Percentiles rank a stretch among this genome's conserved stretches.
phyloP scores from a whole-genome alignment of 2,329 filamentous ascomycete genomes.

The Botrytis elliptica region DNA sequence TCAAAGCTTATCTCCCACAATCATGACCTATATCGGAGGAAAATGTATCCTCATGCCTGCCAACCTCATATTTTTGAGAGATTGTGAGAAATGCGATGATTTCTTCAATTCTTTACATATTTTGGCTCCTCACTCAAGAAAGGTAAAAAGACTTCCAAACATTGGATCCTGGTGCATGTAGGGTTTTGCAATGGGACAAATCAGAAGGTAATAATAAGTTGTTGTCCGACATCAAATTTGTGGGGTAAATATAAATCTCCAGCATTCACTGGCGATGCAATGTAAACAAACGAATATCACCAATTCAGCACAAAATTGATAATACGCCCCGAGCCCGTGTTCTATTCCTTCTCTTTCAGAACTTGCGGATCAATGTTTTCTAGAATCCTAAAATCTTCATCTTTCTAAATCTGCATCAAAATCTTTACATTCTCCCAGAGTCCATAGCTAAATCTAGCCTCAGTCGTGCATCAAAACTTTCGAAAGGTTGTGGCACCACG shows the following conservation, averaged over 20 bases:
- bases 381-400: not conserved
- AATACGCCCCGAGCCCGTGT: not conserved
- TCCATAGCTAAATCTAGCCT: not conserved
- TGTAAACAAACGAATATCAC: not conserved
- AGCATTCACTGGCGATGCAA: not conserved
- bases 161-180: not conserved
- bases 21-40: conserved; percentile 14
- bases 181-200: not conserved
- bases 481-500: not conserved
- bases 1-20: conserved; percentile 6
- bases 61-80: not conserved
- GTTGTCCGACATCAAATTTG: not conserved
- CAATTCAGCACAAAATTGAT: not conserved
- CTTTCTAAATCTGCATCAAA: not conserved
- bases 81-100: not conserved
- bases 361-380: no score
- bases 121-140: not conserved
- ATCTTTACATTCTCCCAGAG: not conserved
- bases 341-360: not conserved
- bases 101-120: no score
- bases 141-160: not conserved
- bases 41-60: conserved; percentile 8
- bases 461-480: not conserved
- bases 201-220: not conserved
- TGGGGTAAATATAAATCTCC: conserved; percentile 6